Evolutionary conservation across 345 rosid species (phyloP), one percentile per base, ranked within the genome.

Genomic region (Gossypium bickii): DNA sequence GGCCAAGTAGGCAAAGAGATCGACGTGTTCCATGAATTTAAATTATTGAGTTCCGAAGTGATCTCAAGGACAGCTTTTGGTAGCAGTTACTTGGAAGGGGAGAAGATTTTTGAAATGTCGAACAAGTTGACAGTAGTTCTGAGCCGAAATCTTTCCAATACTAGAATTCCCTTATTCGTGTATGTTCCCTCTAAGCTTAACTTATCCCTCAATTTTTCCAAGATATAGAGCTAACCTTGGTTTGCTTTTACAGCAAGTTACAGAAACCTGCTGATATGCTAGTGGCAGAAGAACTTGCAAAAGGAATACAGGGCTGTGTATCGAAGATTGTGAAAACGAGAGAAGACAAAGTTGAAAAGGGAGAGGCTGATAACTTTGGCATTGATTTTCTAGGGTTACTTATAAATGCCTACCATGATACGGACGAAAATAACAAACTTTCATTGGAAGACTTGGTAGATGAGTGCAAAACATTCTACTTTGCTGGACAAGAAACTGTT

Each of bases 401-500:
- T 12, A 13, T 58, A 11, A 12, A 22, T 11, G 17, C 9, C 0
- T 24, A 24, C 17, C 63, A 12, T 22, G 38, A 59, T 24, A 1
- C 7, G 3, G 63, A 59, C 17, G 9, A 59, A 7, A 59, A 24
- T 12, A 59, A 59, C 17, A 0, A 7, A 17, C 7, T 59, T 24
- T 59, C 38, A 4, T 0, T 59, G 20, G 67, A 29, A 8, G 20
- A 62, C 9, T 15, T 29, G 18, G 63, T 59, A 59, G 63, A 24
- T 59, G 63, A 59, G 9, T 24, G 63, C 63, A 59, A 59, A 59
- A 59, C 63, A 59, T 59, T 59, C 17, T 59, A 24, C 63, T 24
- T 59, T 4, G 9, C 38, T 12, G 41, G 63, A 24, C 63, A 59
- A 25, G 63, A 59, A 1, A 59, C 63, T 24, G 38, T 24, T 24